Percentiles rank a stretch among this genome's conserved stretches.
phyloP scores from a whole-genome alignment of 2,329 filamentous ascomycete genomes.

The Stachybotrys chartarum region DNA sequence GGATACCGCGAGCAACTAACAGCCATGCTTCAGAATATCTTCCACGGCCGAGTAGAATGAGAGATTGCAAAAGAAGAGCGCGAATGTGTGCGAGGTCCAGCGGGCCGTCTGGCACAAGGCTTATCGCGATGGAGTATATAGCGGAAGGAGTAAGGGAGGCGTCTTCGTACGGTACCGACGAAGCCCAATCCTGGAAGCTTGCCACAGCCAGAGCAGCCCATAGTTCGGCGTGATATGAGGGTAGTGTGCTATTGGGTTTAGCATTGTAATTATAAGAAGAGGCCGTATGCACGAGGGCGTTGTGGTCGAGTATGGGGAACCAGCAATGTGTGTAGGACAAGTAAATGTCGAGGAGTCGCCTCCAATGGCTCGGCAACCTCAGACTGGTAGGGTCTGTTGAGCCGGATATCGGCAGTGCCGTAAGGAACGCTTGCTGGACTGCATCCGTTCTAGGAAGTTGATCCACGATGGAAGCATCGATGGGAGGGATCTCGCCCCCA shows the following conservation, averaged over 20 bases:
- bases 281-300: conserved; percentile 46
- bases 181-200: conserved; percentile 41
- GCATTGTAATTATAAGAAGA: conserved; percentile 32
- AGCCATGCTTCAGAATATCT: conserved; percentile 55
- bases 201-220: conserved; percentile 55
- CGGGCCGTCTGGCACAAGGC: conserved; percentile 40
- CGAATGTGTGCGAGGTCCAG: conserved; percentile 32
- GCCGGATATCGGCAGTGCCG: not conserved
- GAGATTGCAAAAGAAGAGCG: conserved; percentile 46
- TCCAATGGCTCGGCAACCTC: conserved; percentile 45
- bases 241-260: conserved; percentile 21
- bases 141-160: conserved; percentile 13
- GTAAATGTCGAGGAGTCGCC: conserved; percentile 61
- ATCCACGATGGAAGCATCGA: not conserved
- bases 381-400: conserved; percentile 10
- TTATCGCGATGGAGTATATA: conserved; percentile 44
- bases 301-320: conserved; percentile 67
- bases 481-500: conserved; percentile 13
- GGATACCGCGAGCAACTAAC: conserved; percentile 28
- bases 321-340: conserved; percentile 71
- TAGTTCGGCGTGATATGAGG: conserved; percentile 41
- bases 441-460: conserved; percentile 7
- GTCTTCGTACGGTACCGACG: conserved; percentile 3
- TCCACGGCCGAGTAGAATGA: conserved; percentile 55
- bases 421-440: not conserved